Evolutionary conservation across 2,329 filamentous ascomycete species (phyloP), one percentile per base, ranked within the genome.

Genomic region (Colletotrichum sp.): DNA sequence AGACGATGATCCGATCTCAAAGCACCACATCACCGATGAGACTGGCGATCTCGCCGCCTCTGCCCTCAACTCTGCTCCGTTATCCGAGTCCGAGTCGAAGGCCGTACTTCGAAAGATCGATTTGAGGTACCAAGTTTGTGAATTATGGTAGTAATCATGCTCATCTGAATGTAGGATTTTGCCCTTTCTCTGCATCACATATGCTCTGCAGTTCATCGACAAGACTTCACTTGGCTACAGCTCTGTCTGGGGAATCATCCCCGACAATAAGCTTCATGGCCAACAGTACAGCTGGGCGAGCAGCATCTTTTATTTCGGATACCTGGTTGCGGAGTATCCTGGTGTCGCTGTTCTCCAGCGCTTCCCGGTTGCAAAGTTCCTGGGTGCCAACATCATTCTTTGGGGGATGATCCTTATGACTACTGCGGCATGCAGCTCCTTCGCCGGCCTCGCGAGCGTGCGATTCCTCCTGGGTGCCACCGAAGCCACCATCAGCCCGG

Each of bases 381-480:
- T 82, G 13, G 80, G 81, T 16, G 60, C 73, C 8, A 82, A 83
- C 59, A 81, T 80, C 49, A 71, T 84, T 4, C 76, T 81, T 8
- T 85, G 84, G 84, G 82, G 81, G 1, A 59, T 79, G 8, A 79
- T 84, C 8, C 79, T 85, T 5, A 76, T 84, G 15, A 80, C 79
- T 4, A 84, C 83, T 0, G 80, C 82, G 12, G 83, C 81, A 5
- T 86, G 82, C 67, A 80, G 75, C 13, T 81, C 80, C 8, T 84
- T 81, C 65, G 77, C 77, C 1, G 84, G 83, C 0, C 80, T 86
- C 39, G 81, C 85, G 49, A 80, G 79, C 0, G 82, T 82, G 5
- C 78, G 85, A 0, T 86, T 87, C 78, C 82, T 86, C 49, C 79
- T 86, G 4, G 85, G 84, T 4, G 72, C 84, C 6, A 81, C 85